Conservation (phyloP, 176 grass and related monocot genomes). For the Oryza meridionalis region DNA sequence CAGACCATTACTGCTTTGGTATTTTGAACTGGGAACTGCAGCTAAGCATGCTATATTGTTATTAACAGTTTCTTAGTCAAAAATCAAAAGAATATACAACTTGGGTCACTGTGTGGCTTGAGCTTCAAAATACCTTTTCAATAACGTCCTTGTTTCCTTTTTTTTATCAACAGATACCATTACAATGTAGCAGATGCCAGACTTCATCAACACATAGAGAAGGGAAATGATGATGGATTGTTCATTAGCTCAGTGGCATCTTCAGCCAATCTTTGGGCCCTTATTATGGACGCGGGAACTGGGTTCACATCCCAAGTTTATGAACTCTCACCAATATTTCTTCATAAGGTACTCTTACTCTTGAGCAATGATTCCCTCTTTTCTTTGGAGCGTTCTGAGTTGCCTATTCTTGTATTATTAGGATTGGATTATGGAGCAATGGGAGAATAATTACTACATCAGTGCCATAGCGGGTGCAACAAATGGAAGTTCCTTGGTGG, state of each 20-base stretch:
- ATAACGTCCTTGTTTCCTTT: slow-evolving; percentile 10
- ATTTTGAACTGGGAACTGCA: slow-evolving; percentile 15
- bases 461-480: slow-evolving; percentile 90
- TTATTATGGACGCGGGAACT: slow-evolving; percentile 99
- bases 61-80: background rate
- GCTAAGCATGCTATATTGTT: slow-evolving; percentile 27
- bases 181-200: slow-evolving; percentile 94
- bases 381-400: slow-evolving; percentile 20
- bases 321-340: slow-evolving; percentile 89
- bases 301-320: slow-evolving; percentile 94
- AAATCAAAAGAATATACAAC: slow-evolving; percentile 2
- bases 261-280: slow-evolving; percentile 89
- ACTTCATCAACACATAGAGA: slow-evolving; percentile 96
- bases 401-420: slow-evolving; percentile 40
- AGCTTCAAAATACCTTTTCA: background rate
- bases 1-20: slow-evolving; percentile 7
- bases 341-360: slow-evolving; percentile 77
- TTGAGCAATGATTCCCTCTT: slow-evolving; percentile 26
- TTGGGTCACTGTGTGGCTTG: background rate
- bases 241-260: slow-evolving; percentile 95
- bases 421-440: slow-evolving; percentile 99
- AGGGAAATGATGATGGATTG: slow-evolving; percentile 95
- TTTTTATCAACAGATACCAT: slow-evolving; percentile 71
- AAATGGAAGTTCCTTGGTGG: slow-evolving; percentile 94
- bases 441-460: slow-evolving; percentile 99